Base-by-base conservation (phyloP, 345 rosid genomes). In the Pistacia atlantica region DNA sequence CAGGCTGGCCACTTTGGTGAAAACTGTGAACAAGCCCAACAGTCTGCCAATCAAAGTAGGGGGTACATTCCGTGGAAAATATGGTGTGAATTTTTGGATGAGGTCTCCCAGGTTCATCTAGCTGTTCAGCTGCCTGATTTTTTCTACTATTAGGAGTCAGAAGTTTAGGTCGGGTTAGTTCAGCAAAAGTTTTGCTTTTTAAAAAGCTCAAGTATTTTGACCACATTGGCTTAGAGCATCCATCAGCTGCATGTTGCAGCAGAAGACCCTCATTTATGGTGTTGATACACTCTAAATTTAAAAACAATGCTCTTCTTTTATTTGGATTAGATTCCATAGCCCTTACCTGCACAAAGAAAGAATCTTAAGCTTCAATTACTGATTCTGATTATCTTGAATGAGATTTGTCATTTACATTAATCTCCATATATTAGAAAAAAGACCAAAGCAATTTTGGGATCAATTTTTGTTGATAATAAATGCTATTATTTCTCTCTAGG, bases 41-140 rank as follows among this genome's bases (percentile, higher is more conserved):
- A 48, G 99, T 96, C 82, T 96, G 99, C 98, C 99, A 96, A 82
- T 96, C 99, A 75, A 96, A 96, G 84, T 96, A 93, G 71, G 89
- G 84, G 3, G 87, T 91, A 79, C 99, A 96, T 84, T 96, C 99
- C 3, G 97, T 91, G 58, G 99, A 96, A 86, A 96, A 96, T 67
- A 96, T 11, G 13, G 98, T 96, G 81, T 93, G 99, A 72, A 96
- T 92, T 85, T 92, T 94, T 18, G 95, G 94, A 86, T 84, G 73
- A 8, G 86, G 73, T 83, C 75, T 86, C 56, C 69, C 84, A 78
- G 81, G 73, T 81, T 89, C 92, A 78, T 83, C 82, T 54, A 77
- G 79, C 77, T 84, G 55, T 75, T 75, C 84, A 74, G 75, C 82
- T 46, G 82, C 87, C 79, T 78, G 71, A 73, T 71, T 74, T 84